Evolutionary conservation across 352 stramenopile genomes (phyloP), one percentile per base, ranked within the genome.

Genomic region (Salisapilia sapeloensis): DNA sequence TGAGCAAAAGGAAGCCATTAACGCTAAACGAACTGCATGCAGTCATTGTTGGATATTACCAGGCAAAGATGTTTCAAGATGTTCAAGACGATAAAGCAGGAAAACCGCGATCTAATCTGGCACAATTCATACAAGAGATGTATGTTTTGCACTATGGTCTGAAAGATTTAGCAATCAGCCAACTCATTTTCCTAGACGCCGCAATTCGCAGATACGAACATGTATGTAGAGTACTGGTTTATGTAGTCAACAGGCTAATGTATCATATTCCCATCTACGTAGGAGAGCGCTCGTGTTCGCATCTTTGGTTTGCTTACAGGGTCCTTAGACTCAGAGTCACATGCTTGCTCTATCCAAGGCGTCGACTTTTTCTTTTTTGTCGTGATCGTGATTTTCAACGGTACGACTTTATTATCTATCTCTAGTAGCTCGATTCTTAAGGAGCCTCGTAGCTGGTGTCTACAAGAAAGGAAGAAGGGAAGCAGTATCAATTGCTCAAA

Each of bases 91-190:
- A 85, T 35, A 56, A 44, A 9, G 57, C 47, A 1, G 58, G 65
- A 13, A 79, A 79, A 27, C 30, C 42, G 2, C 60, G 70, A 8
- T 38, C 47, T 7, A 74, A 76, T 15, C 22, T 85, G 9, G 64
- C 63, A n/a, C 60, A 81, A 40, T 81, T 80, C 34, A 82, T 85
- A 24, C 75, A 79, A 53, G 70, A 85, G 38, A 74, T 85, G 57
- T 85, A 81, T 34, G 66, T 78, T 18, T 51, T 85, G 7, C 69
- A 85, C 42, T 81, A 85, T 35, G 70, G 65, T 0, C 55, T 85
- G 20, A 81, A 81, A 32, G 70, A 81, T 29, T 53, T 85, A 15
- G 70, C 70, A 11, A 75, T 82, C 46, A 81, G 70, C 24, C 65
- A 85, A 29, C 50, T 85, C 21, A 60, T 85, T 28, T 82, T 79